These are phyloP conservation scores for Erythrobasidium hasegawianum DNA, from an alignment of 1,284 basidiomycete genomes.

Conservation along the genomic window DNA sequence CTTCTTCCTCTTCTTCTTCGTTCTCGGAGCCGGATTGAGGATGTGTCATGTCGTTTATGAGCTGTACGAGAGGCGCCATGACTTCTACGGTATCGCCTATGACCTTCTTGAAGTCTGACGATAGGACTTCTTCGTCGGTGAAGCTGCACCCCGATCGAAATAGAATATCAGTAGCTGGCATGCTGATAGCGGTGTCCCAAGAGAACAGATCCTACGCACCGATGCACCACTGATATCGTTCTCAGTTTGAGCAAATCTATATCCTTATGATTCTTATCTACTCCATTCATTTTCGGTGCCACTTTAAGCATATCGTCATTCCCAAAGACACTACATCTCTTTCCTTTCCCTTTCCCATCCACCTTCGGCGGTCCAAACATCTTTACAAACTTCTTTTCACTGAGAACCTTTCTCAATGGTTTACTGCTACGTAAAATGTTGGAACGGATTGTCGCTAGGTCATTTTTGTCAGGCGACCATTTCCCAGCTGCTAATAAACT, in stretches of 20 bases:
- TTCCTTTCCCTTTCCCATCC: slow-evolving; percentile 32
- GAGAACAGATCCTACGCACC: slow-evolving; percentile 9
- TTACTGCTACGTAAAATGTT: slow-evolving; percentile 44
- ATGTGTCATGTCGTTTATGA: slow-evolving; percentile 42
- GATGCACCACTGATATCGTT: slow-evolving; percentile 40
- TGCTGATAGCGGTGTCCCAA: background rate
- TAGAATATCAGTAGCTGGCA: background rate
- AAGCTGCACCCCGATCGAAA: slow-evolving; percentile 27
- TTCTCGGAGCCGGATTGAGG: slow-evolving; percentile 27
- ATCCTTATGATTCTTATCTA: slow-evolving; percentile 48
- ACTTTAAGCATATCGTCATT: slow-evolving; percentile 46
- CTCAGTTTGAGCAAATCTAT: slow-evolving; percentile 47
- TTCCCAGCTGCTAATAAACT: slow-evolving; percentile 47
- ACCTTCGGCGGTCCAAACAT: slow-evolving; percentile 44
- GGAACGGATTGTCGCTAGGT: slow-evolving; percentile 45
- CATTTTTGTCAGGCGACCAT: slow-evolving; percentile 46
- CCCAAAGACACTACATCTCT: slow-evolving; percentile 44
- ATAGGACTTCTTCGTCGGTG: slow-evolving; percentile 41
- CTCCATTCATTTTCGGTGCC: slow-evolving; percentile 45
- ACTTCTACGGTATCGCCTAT: slow-evolving; percentile 34
- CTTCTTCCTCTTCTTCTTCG: slow-evolving; percentile 21
- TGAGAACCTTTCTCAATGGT: slow-evolving; percentile 44
- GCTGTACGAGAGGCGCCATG: slow-evolving; percentile 40
- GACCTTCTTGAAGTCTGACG: slow-evolving; percentile 35
- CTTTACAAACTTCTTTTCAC: slow-evolving; percentile 43